Percentiles rank a stretch among this genome's conserved stretches.
Evolutionary conservation across 1,284 basidiomycete genomes (phyloP).

Genomic region (Afroboletus lepidellus): DNA sequence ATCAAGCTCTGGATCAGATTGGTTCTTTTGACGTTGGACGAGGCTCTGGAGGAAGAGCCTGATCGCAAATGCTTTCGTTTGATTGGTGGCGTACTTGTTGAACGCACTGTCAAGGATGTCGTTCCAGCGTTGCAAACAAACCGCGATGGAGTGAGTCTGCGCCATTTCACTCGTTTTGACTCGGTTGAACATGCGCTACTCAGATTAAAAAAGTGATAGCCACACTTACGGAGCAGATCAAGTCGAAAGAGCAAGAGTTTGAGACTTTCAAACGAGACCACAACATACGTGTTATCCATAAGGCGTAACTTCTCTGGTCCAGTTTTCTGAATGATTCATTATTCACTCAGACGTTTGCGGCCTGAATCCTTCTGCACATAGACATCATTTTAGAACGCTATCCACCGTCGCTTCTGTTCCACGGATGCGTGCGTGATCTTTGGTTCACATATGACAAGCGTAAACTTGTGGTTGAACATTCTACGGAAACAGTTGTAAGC

Average conservation of each 20-base stretch:
- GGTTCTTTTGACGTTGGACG: constrained; percentile 85
- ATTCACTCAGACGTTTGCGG: neutral
- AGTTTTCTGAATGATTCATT: constrained; percentile 2
- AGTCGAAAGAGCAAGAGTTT: constrained; percentile 83
- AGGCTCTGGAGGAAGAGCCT: constrained; percentile 77
- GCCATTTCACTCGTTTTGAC: neutral
- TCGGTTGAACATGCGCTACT: constrained; percentile 8
- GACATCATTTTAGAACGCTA: neutral
- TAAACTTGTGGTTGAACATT: neutral
- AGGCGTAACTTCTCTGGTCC: constrained; percentile 22
- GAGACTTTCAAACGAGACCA: constrained; percentile 81
- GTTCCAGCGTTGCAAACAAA: constrained; percentile 88
- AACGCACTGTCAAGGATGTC: constrained; percentile 94
- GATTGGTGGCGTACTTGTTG: constrained; percentile 94
- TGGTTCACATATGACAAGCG: neutral
- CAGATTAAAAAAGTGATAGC: constrained; percentile 81
- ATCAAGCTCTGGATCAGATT: constrained; percentile 51
- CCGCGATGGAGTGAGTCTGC: constrained; percentile 67
- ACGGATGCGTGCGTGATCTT: neutral
- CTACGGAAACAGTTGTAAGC: neutral
- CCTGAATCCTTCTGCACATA: neutral
- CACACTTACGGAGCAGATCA: constrained; percentile 81
- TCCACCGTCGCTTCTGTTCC: neutral
- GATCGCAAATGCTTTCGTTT: constrained; percentile 94
- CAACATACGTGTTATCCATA: constrained; percentile 65